These are phyloP conservation scores for Cercis canadensis DNA, from an alignment of 306 rosid species.

Conservation along the genomic window DNA sequence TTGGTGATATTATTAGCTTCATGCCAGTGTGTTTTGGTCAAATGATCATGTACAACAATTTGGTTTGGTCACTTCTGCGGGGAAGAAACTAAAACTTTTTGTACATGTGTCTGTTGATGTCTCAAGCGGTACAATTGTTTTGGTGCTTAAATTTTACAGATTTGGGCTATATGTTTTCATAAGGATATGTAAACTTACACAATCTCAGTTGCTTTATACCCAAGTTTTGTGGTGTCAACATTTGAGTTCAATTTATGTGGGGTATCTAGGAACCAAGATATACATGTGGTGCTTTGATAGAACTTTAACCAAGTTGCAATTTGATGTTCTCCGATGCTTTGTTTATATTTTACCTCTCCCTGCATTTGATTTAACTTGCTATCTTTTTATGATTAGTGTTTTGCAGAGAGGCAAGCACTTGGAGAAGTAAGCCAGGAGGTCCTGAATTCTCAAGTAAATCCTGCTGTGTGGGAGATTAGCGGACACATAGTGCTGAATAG, in stretches of 20 bases:
- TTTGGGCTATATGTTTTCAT: not conserved
- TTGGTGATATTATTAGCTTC: too few species aligned
- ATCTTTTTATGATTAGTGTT: constrained; percentile 24
- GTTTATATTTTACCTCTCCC: not conserved
- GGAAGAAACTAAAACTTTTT: too few species aligned
- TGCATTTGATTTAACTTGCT: not conserved
- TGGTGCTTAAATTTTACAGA: too few species aligned
- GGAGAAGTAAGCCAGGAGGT: constrained; percentile 38
- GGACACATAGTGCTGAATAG: constrained; percentile 42
- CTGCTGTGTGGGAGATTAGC: constrained; percentile 46
- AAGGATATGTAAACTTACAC: not conserved
- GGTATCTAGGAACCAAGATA: too few species aligned
- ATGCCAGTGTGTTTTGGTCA: too few species aligned
- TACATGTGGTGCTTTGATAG: not conserved
- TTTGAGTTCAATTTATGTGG: not conserved
- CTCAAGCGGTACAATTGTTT: not conserved
- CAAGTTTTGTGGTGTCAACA: not conserved
- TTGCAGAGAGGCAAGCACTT: constrained; percentile 41
- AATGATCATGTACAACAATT: too few species aligned
- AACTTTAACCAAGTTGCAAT: not conserved
- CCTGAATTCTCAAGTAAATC: constrained; percentile 31
- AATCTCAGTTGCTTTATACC: not conserved
- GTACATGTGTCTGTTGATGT: not conserved
- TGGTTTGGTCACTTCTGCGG: too few species aligned
- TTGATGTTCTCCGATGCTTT: not conserved